phyloP scores from a whole-genome alignment of 805 yeast species.

The Cyberlindnera xylosilytica region DNA sequence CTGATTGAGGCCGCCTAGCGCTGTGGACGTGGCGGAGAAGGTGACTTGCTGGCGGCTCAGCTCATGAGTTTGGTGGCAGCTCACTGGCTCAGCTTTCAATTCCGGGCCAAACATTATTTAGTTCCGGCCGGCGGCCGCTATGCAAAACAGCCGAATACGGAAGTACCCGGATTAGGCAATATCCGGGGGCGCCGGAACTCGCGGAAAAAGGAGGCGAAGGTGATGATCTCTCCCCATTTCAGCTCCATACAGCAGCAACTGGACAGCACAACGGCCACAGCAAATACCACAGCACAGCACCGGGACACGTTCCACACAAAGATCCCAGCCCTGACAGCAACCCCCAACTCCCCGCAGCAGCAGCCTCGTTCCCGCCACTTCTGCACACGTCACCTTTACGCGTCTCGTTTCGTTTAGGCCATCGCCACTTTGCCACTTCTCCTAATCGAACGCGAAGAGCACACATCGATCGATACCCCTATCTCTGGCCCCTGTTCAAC shows the following conservation, averaged over 20 bases:
- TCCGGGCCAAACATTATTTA: no score
- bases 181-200: neutral
- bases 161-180: neutral
- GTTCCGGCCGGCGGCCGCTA: no score
- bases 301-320: no score
- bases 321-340: neutral
- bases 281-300: no score
- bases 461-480: neutral
- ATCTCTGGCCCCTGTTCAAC: neutral
- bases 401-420: neutral
- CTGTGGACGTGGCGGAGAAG: no score
- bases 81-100: no score
- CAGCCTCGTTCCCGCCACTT: no score
- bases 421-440: neutral
- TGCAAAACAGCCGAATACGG: neutral
- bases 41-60: no score
- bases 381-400: neutral
- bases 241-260: no score
- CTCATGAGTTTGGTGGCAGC: no score
- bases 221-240: neutral
- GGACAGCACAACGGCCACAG: neutral
- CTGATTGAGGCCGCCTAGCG: no score
- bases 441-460: neutral
- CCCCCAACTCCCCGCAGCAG: neutral
- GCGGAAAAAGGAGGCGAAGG: neutral